These are phyloP conservation scores for Triadica sebifera DNA, from an alignment of 345 rosid species.

Conservation along the genomic window DNA sequence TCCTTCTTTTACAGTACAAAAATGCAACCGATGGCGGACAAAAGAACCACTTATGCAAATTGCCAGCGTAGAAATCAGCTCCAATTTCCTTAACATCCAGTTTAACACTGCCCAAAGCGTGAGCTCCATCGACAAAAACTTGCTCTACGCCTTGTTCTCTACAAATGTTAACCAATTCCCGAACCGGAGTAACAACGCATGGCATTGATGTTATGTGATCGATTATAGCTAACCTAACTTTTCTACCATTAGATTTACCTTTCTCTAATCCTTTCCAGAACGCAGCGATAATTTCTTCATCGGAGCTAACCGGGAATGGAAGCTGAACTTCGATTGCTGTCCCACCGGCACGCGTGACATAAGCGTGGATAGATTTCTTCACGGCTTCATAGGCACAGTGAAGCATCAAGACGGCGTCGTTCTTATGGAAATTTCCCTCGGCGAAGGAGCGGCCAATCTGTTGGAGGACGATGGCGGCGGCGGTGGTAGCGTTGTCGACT, in stretches of 20 bases:
- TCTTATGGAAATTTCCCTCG: constrained; percentile 45
- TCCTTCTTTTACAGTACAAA: constrained; percentile 62
- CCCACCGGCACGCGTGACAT: constrained; percentile 83
- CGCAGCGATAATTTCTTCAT: constrained; percentile 55
- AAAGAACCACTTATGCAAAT: constrained; percentile 92
- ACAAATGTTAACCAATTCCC: constrained; percentile 76
- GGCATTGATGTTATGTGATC: constrained; percentile 54
- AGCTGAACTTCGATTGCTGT: constrained; percentile 73
- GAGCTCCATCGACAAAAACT: constrained; percentile 92
- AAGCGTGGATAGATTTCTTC: constrained; percentile 87
- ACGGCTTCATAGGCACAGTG: constrained; percentile 81
- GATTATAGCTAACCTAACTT: constrained; percentile 78
- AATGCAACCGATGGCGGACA: constrained; percentile 92
- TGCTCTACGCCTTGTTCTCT: constrained; percentile 86
- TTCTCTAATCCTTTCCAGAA: constrained; percentile 56
- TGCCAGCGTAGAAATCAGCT: constrained; percentile 88
- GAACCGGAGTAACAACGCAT: constrained; percentile 74
- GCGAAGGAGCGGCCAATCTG: constrained; percentile 57
- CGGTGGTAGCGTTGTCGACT: constrained; percentile 76
- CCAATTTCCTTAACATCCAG: constrained; percentile 85
- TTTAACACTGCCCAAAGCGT: constrained; percentile 82
- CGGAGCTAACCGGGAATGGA: constrained; percentile 75
- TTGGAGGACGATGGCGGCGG: constrained; percentile 77
- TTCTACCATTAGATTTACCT: constrained; percentile 64
- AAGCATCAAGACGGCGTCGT: constrained; percentile 58